phyloP scores from a whole-genome alignment of 1,284 basidiomycete genomes.

The Microbotryum intermedium region DNA sequence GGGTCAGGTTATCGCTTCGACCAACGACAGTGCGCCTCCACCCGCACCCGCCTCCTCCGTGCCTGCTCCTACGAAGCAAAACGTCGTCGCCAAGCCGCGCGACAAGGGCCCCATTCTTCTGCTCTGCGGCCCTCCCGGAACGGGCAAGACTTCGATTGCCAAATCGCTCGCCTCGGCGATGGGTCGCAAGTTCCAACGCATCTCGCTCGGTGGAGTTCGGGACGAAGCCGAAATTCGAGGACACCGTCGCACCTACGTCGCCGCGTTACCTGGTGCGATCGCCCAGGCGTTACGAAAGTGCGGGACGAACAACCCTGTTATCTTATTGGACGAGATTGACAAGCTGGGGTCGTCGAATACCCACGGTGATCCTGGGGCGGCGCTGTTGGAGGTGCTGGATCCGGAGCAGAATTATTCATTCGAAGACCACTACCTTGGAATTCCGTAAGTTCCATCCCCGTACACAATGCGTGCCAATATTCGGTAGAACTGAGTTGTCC shows the following conservation, averaged over 20 bases:
- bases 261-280: constrained; percentile 55
- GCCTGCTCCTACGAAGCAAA: background rate
- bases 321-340: constrained; percentile 44
- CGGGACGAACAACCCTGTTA: constrained; percentile 42
- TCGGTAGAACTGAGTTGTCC: background rate
- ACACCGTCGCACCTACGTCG: constrained; percentile 36
- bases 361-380: constrained; percentile 43
- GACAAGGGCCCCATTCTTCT: constrained; percentile 71
- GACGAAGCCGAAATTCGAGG: constrained; percentile 44
- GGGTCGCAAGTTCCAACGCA: constrained; percentile 52
- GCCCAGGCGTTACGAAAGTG: constrained; percentile 41
- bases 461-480: constrained; percentile 26
- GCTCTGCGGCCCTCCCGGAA: constrained; percentile 71
- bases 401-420: constrained; percentile 43
- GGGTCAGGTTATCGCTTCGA: background rate
- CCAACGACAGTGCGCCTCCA: background rate
- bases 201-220: constrained; percentile 42
- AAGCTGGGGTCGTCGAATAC: constrained; percentile 40
- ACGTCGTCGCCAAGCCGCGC: constrained; percentile 12
- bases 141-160: constrained; percentile 73
- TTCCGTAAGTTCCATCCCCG: constrained; percentile 34
- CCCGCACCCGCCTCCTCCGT: background rate
- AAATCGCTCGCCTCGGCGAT: constrained; percentile 52
- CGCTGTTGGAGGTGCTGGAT: constrained; percentile 43
- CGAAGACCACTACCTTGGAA: constrained; percentile 41